phyloP scores from a whole-genome alignment of 768 basidiomycete genomes.

The Polyporus arcularius region DNA sequence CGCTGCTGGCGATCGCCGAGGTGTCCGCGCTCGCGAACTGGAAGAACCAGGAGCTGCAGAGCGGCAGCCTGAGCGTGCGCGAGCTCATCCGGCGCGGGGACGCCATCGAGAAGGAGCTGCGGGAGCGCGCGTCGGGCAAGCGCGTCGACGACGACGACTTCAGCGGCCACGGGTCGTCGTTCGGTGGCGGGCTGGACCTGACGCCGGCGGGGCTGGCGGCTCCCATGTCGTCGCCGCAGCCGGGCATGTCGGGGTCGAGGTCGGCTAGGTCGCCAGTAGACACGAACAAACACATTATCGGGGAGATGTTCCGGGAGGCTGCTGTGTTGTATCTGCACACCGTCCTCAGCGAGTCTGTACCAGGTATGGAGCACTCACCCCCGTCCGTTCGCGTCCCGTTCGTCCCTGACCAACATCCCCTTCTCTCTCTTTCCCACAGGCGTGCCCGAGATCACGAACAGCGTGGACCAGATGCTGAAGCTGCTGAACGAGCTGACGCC shows the following conservation, averaged over 20 bases:
- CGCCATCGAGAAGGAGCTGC: slow-evolving; percentile 66
- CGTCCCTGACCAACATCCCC: not conserved
- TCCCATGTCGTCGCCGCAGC: slow-evolving; percentile 10
- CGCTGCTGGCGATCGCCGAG: slow-evolving; percentile 74
- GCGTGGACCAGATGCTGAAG: slow-evolving; percentile 56
- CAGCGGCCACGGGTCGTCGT: slow-evolving; percentile 6
- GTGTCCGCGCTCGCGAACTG: slow-evolving; percentile 72
- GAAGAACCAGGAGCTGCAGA: slow-evolving; percentile 65
- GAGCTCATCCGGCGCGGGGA: slow-evolving; percentile 77
- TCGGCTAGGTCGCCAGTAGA: slow-evolving; percentile 10
- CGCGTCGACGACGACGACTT: slow-evolving; percentile 11
- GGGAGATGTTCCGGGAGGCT: slow-evolving; percentile 63
- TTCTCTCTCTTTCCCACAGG: slow-evolving; percentile 40
- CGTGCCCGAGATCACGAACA: slow-evolving; percentile 67
- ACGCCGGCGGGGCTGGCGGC: slow-evolving; percentile 16
- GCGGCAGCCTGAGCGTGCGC: slow-evolving; percentile 68
- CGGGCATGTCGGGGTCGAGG: slow-evolving; percentile 32
- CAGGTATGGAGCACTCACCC: slow-evolving; percentile 50
- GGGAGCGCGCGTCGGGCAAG: slow-evolving; percentile 36
- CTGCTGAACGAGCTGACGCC: slow-evolving; percentile 54
- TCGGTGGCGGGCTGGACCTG: slow-evolving; percentile 12
- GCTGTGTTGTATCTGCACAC: slow-evolving; percentile 71
- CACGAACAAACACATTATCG: slow-evolving; percentile 35
- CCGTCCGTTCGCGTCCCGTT: not conserved
- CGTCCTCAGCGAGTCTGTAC: slow-evolving; percentile 65